phyloP scores from a whole-genome alignment of 116 monocot species.

The Posidonia oceanica region DNA sequence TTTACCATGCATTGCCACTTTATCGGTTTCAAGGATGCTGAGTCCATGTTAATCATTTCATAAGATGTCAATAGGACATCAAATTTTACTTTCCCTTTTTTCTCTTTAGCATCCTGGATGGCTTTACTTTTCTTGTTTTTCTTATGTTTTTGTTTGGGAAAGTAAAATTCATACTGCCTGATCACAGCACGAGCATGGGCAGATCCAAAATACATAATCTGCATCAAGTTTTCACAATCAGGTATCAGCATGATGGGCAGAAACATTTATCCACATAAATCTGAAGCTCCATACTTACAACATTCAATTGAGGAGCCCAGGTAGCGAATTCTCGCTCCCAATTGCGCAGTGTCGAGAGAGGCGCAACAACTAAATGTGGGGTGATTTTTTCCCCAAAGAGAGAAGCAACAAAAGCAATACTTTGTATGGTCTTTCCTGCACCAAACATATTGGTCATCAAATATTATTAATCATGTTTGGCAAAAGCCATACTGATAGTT shows the following conservation, averaged over 20 bases:
- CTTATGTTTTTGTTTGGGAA: constrained; percentile 57
- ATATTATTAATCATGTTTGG: background rate
- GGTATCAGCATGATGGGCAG: constrained; percentile 5
- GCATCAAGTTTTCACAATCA: constrained; percentile 5
- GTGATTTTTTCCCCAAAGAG: constrained; percentile 70
- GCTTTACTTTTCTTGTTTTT: constrained; percentile 43
- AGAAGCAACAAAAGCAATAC: constrained; percentile 96
- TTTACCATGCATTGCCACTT: constrained; percentile 91
- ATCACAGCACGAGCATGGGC: constrained; percentile 65
- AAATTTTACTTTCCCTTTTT: constrained; percentile 60
- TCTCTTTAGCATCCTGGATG: constrained; percentile 16
- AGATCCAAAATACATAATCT: constrained; percentile 98
- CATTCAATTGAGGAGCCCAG: constrained; percentile 97
- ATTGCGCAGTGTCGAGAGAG: constrained; percentile 91
- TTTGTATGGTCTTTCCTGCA: constrained; percentile 98
- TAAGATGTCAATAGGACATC: constrained; percentile 97
- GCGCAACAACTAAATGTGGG: constrained; percentile 88
- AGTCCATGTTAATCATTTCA: constrained; percentile 98
- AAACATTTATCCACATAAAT: background rate
- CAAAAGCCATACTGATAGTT: background rate
- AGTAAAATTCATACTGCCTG: constrained; percentile 76
- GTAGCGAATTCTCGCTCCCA: constrained; percentile 99
- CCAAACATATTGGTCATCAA: background rate
- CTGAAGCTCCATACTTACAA: constrained; percentile 47
- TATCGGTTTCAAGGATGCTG: constrained; percentile 59